Percentiles rank a stretch among this genome's conserved stretches.
Evolutionary conservation across 2,329 filamentous ascomycete species (phyloP).

Genomic region (Alternaria alternata): DNA sequence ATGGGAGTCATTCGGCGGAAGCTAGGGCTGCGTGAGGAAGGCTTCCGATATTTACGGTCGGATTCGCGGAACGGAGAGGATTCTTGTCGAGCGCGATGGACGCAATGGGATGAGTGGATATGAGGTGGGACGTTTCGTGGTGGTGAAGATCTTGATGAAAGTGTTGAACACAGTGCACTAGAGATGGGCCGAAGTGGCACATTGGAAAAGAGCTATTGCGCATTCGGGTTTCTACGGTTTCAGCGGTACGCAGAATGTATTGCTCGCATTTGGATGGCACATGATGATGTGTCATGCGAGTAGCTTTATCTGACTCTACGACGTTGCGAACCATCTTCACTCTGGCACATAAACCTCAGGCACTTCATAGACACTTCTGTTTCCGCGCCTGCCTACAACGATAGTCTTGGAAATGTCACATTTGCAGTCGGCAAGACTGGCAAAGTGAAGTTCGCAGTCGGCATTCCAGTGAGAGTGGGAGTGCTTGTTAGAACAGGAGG

Average conservation of each 20-base stretch:
- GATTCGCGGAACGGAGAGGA: background rate
- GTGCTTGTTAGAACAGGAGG: constrained; percentile 7
- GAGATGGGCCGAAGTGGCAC: background rate
- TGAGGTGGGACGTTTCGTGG: background rate
- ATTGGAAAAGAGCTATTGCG: background rate
- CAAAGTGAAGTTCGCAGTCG: constrained; percentile 10
- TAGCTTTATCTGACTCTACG: background rate
- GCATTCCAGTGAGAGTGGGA: constrained; percentile 8
- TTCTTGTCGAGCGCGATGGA: background rate
- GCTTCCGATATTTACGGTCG: constrained; percentile 4
- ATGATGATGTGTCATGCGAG: background rate
- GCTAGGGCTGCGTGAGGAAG: constrained; percentile 11
- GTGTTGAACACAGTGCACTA: background rate
- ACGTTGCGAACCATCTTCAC: background rate
- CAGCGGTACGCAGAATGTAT: background rate
- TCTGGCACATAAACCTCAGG: background rate
- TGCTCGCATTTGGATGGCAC: background rate
- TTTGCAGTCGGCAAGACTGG: constrained; percentile 9
- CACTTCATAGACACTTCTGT: background rate
- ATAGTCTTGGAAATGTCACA: constrained; percentile 7
- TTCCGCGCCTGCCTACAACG: background rate
- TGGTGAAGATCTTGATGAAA: background rate
- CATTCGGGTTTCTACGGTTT: background rate
- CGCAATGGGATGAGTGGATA: background rate
- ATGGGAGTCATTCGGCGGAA: constrained; percentile 6